A percentile compares a stretch with the other conserved stretches of the same genome.
phyloP scores from a whole-genome alignment of 129 eudicot species.

The Kitagawia praeruptora region DNA sequence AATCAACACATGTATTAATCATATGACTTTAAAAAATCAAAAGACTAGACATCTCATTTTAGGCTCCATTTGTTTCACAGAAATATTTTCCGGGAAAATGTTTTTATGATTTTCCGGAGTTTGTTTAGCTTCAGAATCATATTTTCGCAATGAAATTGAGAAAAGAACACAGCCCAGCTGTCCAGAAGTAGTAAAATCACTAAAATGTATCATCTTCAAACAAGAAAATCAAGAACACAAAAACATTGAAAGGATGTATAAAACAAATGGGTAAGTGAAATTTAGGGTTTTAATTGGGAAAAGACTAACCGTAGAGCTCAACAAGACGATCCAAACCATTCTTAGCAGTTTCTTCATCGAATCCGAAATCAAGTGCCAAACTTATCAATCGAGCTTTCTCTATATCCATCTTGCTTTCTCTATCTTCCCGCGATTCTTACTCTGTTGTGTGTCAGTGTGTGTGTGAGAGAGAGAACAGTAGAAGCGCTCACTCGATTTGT shows the following conservation, averaged over 20 bases:
- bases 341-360: constrained; percentile 58
- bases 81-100: too few relatives aligned
- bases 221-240: not conserved
- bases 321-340: constrained; percentile 73
- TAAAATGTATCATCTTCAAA: not conserved
- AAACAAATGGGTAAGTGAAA: not conserved
- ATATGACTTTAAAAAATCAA: not conserved
- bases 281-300: not conserved
- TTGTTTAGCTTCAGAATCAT: too few relatives aligned
- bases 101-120: too few relatives aligned
- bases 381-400: constrained; percentile 66
- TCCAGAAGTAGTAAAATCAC: not conserved
- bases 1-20: not conserved
- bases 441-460: too few relatives aligned
- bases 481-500: too few relatives aligned
- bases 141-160: too few relatives aligned
- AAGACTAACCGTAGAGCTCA: constrained; percentile 57
- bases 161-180: not conserved
- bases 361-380: constrained; percentile 84
- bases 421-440: constrained; percentile 64
- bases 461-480: too few relatives aligned
- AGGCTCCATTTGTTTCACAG: too few relatives aligned
- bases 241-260: not conserved
- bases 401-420: constrained; percentile 40
- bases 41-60: too few relatives aligned